These are phyloP conservation scores for Dendrocalamus latiflorus DNA, from an alignment of 202 grass and related monocot species.

Conservation along the genomic window DNA sequence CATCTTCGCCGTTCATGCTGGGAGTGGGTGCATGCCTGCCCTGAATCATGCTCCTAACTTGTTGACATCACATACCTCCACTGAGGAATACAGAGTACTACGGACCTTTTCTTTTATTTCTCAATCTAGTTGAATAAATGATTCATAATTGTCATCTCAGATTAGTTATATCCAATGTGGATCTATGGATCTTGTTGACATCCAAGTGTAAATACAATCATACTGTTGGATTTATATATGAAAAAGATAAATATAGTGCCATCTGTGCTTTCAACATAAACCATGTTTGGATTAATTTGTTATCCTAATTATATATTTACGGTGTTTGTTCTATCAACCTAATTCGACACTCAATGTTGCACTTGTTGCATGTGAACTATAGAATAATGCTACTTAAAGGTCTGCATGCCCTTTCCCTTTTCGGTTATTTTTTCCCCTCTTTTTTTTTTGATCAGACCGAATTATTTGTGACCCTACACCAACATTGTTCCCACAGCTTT, in stretches of 20 bases:
- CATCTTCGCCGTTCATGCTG: too few species aligned
- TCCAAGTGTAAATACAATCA: conserved; percentile 17
- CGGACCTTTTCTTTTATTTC: conserved; percentile 7
- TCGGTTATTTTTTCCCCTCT: not conserved
- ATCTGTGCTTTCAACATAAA: not conserved
- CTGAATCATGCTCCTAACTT: conserved; percentile 53
- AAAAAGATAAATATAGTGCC: not conserved
- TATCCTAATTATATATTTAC: not conserved
- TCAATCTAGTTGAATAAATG: not conserved
- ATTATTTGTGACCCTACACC: conserved; percentile 36
- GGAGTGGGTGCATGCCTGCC: too few species aligned
- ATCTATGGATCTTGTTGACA: conserved; percentile 18
- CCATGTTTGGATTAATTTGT: not conserved
- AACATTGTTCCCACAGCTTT: not conserved
- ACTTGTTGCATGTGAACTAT: not conserved
- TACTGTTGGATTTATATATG: not conserved
- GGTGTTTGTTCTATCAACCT: not conserved
- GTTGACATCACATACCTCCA: conserved; percentile 40
- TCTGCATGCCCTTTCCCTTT: conserved; percentile 1
- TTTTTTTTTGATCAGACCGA: not conserved
- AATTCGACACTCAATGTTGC: not conserved
- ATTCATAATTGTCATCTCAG: not conserved
- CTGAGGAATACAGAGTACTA: conserved; percentile 29
- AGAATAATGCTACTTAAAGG: not conserved
- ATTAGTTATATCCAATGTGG: too few species aligned